Base-by-base conservation (phyloP, 2,329 filamentous ascomycete genomes). In the Sclerotinia borealis region DNA sequence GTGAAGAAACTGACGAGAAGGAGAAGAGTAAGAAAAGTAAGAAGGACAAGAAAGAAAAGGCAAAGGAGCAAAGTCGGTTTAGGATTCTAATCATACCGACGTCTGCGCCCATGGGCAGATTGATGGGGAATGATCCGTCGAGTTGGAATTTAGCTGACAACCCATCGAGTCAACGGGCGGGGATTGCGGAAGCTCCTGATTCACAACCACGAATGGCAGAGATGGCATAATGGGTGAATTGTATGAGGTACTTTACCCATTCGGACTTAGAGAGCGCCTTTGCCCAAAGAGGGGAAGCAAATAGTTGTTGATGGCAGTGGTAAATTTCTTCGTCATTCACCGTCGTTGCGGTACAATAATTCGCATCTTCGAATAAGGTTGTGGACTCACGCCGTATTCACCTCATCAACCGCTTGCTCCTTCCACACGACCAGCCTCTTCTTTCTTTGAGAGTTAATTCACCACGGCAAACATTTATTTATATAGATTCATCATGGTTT, bases 1-100 rank as follows among this genome's bases (percentile, higher is more conserved):
- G 64, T 5, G 63, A 66, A 13, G 7, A 63, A 25, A 9, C 5
- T 41, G n/a, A 11, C 17, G 13, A 36, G 5, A 17, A 29, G 27
- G 1, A 51, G 17, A 56, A 58, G 15, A 22, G 9, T 27, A n/a
- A 36, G 10, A 41, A 4, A 10, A 49, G 22, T 29, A 49, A 4
- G 31, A 56, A 56, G 36, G 60, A 62, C 29, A 56, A 22, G 34
- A 64, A 64, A 19, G 29, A 61, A 15, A 55, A 48, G 27, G 37
- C 55, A 39, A 67, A 63, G 36, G 51, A 43, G 8, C 54, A 54
- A 6, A 50, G 47, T 19, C 59, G 66, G n/a, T 69, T 68, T 48
- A 64, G 60, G 36, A 65, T 69, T 31, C 9, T 68, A 0, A n/a
- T 67, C 17, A 50, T 65, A n/a, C 66, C 66, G 13, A 58, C 52